Evolutionary conservation across 1,284 basidiomycete species (phyloP), one percentile per base, ranked within the genome.

Genomic region (Stygiomarasmius scandens): DNA sequence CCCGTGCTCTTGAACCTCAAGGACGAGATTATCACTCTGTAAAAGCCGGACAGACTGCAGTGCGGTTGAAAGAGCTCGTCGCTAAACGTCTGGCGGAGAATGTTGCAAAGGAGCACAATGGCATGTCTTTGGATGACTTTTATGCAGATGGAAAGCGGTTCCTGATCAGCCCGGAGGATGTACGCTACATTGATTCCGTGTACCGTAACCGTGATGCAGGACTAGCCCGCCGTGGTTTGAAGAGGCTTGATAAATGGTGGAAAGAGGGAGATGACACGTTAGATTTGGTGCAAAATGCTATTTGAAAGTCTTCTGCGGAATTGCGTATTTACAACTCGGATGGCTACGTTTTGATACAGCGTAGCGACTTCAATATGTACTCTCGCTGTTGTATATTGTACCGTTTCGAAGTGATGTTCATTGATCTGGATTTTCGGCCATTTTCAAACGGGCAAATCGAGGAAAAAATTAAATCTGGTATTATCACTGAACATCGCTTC

Each of bases 191-290:
- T 36, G 62, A 62, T 20, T 64, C 63, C n/a, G 61, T 63, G 5
- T 65, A 64, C 36, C 64, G 64, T 38, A 65, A 60, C 49, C 36
- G 63, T 46, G 63, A 64, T 51, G 45, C 51, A 25, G 41, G 44
- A 24, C 27, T 52, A 44, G 56, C 56, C 8, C 47, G 57, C 11
- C 54, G 63, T 23, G 46, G 52, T 5, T 25, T 55, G 29, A 61
- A 60, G 49, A 54, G 41, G 29, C 46, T 60, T 8, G 53, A 52
- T 22, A 58, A 61, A 38, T 47, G 56, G 32, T 64, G 75, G 74
- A 24, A 84, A 76, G 69, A 83, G 75, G 72, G 83, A 77, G 65
- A 76, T 67, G 52, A 74, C 65, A 67, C 74, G 61, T 64, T 68
- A 27, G 62, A 61, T 24, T 49, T 55, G 36, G 60, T 63, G 3